A percentile compares a stretch with the other conserved stretches of the same genome.
Evolutionary conservation across 2,329 filamentous ascomycete species (phyloP).

Genomic region (Colletotrichum brevisporum): DNA sequence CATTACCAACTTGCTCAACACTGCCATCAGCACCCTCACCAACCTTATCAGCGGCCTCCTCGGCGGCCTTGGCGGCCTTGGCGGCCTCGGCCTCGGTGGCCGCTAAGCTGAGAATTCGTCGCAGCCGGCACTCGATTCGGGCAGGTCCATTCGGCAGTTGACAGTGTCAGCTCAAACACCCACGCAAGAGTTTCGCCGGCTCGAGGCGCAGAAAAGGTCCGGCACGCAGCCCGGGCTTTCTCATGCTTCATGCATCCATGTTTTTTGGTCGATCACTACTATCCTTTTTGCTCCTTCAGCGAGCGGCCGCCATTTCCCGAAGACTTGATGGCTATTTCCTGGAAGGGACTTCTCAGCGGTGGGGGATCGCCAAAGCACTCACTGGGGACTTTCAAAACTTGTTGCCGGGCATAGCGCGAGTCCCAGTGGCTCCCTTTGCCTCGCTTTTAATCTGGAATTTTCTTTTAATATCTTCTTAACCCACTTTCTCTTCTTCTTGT

Average conservation of each 20-base stretch:
- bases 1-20: no score
- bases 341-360: conserved; percentile 12
- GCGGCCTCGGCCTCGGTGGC: neutral
- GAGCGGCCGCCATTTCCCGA: conserved; percentile 14
- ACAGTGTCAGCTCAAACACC: conserved; percentile 21
- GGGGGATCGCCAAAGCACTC: conserved; percentile 1
- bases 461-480: conserved; percentile 33
- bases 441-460: conserved; percentile 26
- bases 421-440: conserved; percentile 21
- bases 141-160: conserved; percentile 27
- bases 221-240: neutral
- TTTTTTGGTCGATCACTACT: conserved; percentile 1
- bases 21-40: neutral
- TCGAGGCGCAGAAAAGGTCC: neutral
- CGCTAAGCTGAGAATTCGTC: conserved; percentile 7
- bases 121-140: conserved; percentile 19
- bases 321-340: conserved; percentile 24
- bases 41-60: neutral
- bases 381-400: conserved; percentile 33
- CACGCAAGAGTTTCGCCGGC: conserved; percentile 19
- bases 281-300: neutral
- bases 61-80: neutral
- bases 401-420: conserved; percentile 26
- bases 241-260: neutral
- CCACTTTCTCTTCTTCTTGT: conserved; percentile 29